A percentile compares a stretch with the other conserved stretches of the same genome.
These are phyloP conservation scores for Yamadazyma akitaensis DNA, from an alignment of 805 yeast genomes.

Conservation along the genomic window DNA sequence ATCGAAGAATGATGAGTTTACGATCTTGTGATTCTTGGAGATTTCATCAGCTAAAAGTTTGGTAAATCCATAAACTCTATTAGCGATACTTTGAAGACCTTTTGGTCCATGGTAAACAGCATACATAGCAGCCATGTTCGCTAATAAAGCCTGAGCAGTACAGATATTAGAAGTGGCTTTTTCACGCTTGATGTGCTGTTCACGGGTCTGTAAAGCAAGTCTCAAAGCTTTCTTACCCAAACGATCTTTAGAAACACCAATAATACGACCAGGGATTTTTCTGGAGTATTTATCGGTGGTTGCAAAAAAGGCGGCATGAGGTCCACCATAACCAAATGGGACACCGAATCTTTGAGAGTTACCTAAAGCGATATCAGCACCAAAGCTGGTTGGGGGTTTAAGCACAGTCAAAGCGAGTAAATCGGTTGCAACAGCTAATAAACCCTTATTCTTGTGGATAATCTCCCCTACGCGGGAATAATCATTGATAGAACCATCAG, in stretches of 20 bases:
- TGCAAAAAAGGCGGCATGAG: constrained; percentile 97
- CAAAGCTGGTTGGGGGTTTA: constrained; percentile 78
- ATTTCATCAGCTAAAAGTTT: constrained; percentile 65
- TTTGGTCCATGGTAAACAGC: constrained; percentile 95
- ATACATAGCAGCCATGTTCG: constrained; percentile 93
- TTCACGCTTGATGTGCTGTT: constrained; percentile 96
- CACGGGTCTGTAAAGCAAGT: constrained; percentile 95
- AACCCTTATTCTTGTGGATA: constrained; percentile 69
- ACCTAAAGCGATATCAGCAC: constrained; percentile 93
- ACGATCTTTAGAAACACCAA: constrained; percentile 90
- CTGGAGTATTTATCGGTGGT: constrained; percentile 77
- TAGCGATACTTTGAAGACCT: constrained; percentile 77
- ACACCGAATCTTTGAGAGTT: constrained; percentile 95
- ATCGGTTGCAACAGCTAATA: constrained; percentile 87
- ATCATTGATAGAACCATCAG: constrained; percentile 66
- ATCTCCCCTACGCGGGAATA: constrained; percentile 56
- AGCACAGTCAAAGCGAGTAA: constrained; percentile 82
- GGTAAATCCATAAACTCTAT: constrained; percentile 72
- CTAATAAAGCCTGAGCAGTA: constrained; percentile 95
- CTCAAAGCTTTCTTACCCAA: constrained; percentile 86
- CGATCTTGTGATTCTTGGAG: constrained; percentile 41
- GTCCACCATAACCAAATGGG: constrained; percentile 98
- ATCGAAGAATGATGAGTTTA: constrained; percentile 75
- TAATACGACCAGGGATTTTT: constrained; percentile 94
- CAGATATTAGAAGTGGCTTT: constrained; percentile 97